Evolutionary conservation across 2,329 filamentous ascomycete species (phyloP).

Genomic region (Aspergillus quadrilineatus): DNA sequence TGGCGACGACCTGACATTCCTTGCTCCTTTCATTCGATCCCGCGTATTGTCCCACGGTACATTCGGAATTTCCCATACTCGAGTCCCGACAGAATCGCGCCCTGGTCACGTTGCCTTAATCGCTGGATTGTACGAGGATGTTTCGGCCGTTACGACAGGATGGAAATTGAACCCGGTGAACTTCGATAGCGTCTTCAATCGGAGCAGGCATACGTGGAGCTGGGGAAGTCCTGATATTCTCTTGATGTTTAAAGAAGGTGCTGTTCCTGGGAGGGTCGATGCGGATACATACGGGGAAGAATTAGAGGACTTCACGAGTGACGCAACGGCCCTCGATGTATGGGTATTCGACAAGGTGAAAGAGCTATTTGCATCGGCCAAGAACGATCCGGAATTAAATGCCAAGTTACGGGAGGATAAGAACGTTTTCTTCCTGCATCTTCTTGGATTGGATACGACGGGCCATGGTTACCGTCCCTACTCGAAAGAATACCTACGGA

Average conservation of each 20-base stretch:
- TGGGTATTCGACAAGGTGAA: constrained; percentile 98
- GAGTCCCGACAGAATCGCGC: constrained; percentile 93
- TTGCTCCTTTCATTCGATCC: constrained; percentile 89
- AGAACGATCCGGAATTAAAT: constrained; percentile 72
- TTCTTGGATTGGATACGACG: constrained; percentile 86
- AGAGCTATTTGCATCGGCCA: constrained; percentile 77
- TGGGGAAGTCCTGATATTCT: constrained; percentile 98
- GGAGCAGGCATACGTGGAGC: constrained; percentile 95
- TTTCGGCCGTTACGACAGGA: constrained; percentile 92
- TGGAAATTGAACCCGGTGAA: constrained; percentile 99
- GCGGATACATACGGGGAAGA: constrained; percentile 82
- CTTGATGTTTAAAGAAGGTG: constrained; percentile 95
- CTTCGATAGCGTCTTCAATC: constrained; percentile 98
- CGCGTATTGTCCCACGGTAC: constrained; percentile 85
- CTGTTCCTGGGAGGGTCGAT: constrained; percentile 80
- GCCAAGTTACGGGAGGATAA: constrained; percentile 75
- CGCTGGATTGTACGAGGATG: constrained; percentile 94
- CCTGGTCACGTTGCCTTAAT: constrained; percentile 97
- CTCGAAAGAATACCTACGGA: constrained; percentile 90
- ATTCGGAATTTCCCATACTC: constrained; percentile 94
- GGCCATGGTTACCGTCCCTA: constrained; percentile 87
- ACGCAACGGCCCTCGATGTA: constrained; percentile 77
- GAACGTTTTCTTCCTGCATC: constrained; percentile 89
- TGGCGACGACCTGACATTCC: constrained; percentile 61
- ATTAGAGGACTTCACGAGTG: constrained; percentile 82